A percentile compares a stretch with the other conserved stretches of the same genome.
phyloP scores from a whole-genome alignment of 1,139 yeast genomes.

The Petasospora rhodanensis region DNA sequence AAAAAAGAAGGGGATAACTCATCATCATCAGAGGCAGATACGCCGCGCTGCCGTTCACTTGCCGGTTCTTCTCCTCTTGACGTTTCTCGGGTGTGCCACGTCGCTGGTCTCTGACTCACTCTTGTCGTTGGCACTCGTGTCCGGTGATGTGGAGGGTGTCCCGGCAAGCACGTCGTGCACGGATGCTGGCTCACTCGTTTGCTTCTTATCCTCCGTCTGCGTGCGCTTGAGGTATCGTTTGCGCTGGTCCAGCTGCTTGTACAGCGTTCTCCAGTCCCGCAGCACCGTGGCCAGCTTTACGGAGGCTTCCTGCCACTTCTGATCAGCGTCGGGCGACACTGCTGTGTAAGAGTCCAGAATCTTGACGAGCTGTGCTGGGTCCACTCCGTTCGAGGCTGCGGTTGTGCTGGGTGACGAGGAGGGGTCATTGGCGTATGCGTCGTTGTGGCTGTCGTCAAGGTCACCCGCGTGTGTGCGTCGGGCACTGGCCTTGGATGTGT shows the following conservation, averaged over 20 bases:
- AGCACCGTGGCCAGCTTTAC: conserved; percentile 11
- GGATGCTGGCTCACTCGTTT: background rate
- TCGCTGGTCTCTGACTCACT: conserved; percentile 8
- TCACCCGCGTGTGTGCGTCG: too few relatives aligned
- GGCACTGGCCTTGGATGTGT: too few relatives aligned
- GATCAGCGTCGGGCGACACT: conserved; percentile 9
- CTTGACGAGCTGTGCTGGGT: background rate
- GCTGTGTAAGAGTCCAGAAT: conserved; percentile 1
- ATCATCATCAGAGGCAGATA: too few relatives aligned
- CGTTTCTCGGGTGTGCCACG: too few relatives aligned
- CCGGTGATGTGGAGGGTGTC: conserved; percentile 6
- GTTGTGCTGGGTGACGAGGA: too few relatives aligned
- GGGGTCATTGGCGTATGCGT: too few relatives aligned
- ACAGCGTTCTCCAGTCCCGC: conserved; percentile 16
- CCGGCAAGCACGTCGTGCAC: background rate
- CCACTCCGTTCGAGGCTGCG: too few relatives aligned
- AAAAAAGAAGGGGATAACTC: too few relatives aligned
- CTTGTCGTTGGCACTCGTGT: conserved; percentile 7
- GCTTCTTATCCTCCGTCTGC: background rate
- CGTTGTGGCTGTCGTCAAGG: too few relatives aligned
- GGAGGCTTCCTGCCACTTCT: conserved; percentile 15
- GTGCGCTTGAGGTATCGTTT: conserved; percentile 21
- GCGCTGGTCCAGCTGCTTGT: conserved; percentile 19
- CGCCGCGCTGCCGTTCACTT: too few relatives aligned
- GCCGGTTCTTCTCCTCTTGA: too few relatives aligned